Conservation (phyloP, 768 basidiomycete genomes). For the Ephemerocybe angulata region DNA sequence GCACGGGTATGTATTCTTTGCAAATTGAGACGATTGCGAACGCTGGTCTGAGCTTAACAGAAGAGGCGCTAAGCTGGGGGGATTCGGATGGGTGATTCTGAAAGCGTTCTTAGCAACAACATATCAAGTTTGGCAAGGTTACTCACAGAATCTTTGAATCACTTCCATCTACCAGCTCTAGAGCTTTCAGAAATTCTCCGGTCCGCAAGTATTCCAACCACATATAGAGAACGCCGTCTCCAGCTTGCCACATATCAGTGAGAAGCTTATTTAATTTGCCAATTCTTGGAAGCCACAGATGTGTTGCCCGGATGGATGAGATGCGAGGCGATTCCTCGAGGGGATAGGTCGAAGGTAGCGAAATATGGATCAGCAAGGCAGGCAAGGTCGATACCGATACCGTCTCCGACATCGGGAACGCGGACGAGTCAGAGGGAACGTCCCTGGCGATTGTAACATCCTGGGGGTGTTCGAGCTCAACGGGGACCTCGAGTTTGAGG, state of each 20-base stretch:
- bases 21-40: slow-evolving; percentile 51
- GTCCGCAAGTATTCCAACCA: slow-evolving; percentile 73
- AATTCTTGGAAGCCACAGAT: slow-evolving; percentile 54
- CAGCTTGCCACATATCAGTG: slow-evolving; percentile 55
- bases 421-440: slow-evolving; percentile 6
- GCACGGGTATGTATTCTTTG: slow-evolving; percentile 63
- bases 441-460: slow-evolving; percentile 35
- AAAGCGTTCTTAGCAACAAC: neutral
- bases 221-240: slow-evolving; percentile 58
- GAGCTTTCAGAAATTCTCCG: slow-evolving; percentile 55
- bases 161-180: slow-evolving; percentile 45
- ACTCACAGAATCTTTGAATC: slow-evolving; percentile 7
- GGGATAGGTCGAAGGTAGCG: slow-evolving; percentile 56
- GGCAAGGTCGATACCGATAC: slow-evolving; percentile 53
- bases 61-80: slow-evolving; percentile 45
- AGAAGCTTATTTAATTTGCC: slow-evolving; percentile 38
- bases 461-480: slow-evolving; percentile 52
- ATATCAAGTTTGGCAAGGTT: slow-evolving; percentile 6
- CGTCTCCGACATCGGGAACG: slow-evolving; percentile 10
- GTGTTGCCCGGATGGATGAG: slow-evolving; percentile 49
- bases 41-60: slow-evolving; percentile 48
- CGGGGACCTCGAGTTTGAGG: slow-evolving; percentile 60
- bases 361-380: slow-evolving; percentile 55
- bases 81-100: slow-evolving; percentile 58
- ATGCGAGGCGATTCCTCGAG: slow-evolving; percentile 49